phyloP scores from a whole-genome alignment of 805 yeast species.

The Ogataea naganishii region DNA sequence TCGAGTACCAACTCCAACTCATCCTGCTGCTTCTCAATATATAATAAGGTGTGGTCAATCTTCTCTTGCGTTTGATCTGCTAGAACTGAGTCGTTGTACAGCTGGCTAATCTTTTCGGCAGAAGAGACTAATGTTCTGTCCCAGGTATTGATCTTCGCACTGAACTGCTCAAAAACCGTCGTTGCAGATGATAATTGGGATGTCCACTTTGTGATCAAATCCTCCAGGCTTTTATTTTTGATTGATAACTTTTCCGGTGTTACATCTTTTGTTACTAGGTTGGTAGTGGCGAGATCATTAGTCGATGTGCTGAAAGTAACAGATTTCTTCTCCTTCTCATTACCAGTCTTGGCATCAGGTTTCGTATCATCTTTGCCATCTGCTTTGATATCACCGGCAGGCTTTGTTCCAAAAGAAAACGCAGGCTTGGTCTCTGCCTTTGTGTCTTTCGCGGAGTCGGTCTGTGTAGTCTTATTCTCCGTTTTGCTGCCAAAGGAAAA shows the following conservation, averaged over 20 bases:
- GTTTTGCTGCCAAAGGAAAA: slow-evolving; percentile 8
- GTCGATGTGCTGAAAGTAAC: slow-evolving; percentile 18
- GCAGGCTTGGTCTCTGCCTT: slow-evolving; percentile 12
- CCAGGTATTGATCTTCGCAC: slow-evolving; percentile 74
- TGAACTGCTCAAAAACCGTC: slow-evolving; percentile 64
- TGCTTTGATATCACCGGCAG: slow-evolving; percentile 5
- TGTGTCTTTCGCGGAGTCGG: slow-evolving; percentile 5
- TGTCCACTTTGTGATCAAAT: slow-evolving; percentile 89
- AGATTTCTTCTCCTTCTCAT: slow-evolving; percentile 5
- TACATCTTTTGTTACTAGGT: slow-evolving; percentile 41
- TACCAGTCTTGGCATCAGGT: slow-evolving; percentile 8
- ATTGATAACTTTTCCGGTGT: slow-evolving; percentile 67
- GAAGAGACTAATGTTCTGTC: slow-evolving; percentile 76
- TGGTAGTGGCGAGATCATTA: slow-evolving; percentile 18
- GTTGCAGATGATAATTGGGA: slow-evolving; percentile 70
- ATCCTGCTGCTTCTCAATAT: slow-evolving; percentile 86
- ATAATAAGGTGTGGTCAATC: slow-evolving; percentile 79
- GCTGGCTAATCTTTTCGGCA: slow-evolving; percentile 72
- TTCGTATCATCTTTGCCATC: slow-evolving; percentile 4
- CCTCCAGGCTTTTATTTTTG: slow-evolving; percentile 88
- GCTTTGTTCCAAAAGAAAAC: slow-evolving; percentile 7
- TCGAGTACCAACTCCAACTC: slow-evolving; percentile 78
- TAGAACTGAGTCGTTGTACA: slow-evolving; percentile 66
- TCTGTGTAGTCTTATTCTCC: slow-evolving; percentile 4
- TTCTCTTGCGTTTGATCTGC: slow-evolving; percentile 82